Evolutionary conservation across 2,329 filamentous ascomycete genomes (phyloP).

Genomic region (Bipolaris oryzae): DNA sequence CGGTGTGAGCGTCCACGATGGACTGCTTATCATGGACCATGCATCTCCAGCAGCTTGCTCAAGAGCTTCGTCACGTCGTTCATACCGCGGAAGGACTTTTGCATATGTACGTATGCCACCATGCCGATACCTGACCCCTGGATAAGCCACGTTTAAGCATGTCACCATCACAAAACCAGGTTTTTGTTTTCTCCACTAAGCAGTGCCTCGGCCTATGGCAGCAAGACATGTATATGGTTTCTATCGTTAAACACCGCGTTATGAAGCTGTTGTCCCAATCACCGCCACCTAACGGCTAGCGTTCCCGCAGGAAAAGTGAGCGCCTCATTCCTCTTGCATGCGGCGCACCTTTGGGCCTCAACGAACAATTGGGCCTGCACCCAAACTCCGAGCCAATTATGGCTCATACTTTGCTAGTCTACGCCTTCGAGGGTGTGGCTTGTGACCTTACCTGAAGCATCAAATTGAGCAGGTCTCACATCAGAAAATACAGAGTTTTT

Average conservation of each 20-base stretch:
- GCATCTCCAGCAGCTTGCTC: neutral
- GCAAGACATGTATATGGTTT: neutral
- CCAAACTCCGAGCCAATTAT: neutral
- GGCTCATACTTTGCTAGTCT: neutral
- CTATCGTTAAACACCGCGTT: too few species aligned
- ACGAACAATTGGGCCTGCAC: neutral
- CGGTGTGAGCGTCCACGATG: neutral
- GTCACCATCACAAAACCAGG: neutral
- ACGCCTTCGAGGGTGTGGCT: neutral
- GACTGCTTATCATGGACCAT: neutral
- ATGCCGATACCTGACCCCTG: neutral
- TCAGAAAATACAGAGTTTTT: too few species aligned
- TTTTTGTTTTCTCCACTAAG: neutral
- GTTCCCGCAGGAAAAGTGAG: neutral
- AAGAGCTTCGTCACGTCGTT: neutral
- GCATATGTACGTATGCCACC: neutral
- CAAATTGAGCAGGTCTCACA: too few species aligned
- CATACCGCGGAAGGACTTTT: neutral
- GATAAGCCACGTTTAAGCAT: neutral
- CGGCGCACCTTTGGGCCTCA: slow-evolving; percentile 1
- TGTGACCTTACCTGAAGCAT: neutral
- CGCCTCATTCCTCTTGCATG: neutral
- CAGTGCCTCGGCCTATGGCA: neutral
- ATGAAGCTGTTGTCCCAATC: neutral
- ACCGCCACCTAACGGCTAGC: neutral